These are phyloP conservation scores for Aphanomyces astaci DNA, from an alignment of 352 stramenopile genomes.

Conservation along the genomic window DNA sequence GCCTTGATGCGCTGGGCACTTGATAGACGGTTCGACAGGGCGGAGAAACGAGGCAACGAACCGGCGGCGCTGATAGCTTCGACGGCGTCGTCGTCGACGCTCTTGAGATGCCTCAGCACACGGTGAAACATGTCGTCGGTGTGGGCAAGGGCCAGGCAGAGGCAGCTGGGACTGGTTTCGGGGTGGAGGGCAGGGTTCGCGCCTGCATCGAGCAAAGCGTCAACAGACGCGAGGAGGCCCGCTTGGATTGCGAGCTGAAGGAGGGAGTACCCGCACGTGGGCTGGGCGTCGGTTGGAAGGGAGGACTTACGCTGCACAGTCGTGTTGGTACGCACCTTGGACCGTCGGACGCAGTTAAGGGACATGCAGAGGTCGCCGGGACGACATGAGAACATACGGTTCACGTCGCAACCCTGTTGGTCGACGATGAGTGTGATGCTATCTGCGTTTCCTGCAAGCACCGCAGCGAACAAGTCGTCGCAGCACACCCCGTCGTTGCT, in stretches of 20 bases:
- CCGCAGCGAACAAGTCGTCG: background rate
- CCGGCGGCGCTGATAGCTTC: background rate
- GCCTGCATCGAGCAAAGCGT: background rate
- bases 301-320: background rate
- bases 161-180: background rate
- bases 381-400: constrained; percentile 8
- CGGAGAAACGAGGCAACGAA: background rate
- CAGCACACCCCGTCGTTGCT: constrained; percentile 3
- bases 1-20: background rate
- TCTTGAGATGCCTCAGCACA: background rate
- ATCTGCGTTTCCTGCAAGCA: constrained; percentile 3
- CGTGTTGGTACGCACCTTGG: background rate
- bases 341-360: constrained; percentile 4
- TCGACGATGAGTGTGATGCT: background rate
- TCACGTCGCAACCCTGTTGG: constrained; percentile 11
- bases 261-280: background rate
- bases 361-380: constrained; percentile 4
- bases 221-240: background rate
- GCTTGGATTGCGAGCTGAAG: constrained; percentile 7
- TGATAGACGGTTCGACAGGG: background rate
- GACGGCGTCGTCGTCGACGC: background rate
- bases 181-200: background rate
- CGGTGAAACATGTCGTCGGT: background rate
- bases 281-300: background rate
- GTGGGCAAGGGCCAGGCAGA: background rate